Evolutionary conservation across 192 early-diverging fungal genomes (phyloP), one percentile per base, ranked within the genome.

Genomic region (Gigaspora rosea): DNA sequence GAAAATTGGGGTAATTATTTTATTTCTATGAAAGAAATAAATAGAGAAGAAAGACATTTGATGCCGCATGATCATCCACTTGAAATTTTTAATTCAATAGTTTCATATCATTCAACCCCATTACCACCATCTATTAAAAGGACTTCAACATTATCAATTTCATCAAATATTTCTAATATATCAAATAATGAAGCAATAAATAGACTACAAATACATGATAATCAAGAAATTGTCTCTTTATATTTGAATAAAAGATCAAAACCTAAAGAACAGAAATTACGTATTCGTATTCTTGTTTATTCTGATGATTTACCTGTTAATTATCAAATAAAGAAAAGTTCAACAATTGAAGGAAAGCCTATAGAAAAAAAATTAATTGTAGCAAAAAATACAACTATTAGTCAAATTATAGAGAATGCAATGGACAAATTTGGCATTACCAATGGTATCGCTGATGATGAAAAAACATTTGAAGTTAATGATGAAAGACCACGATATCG

Each of bases 41-140:
- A 89, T 65, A 84, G 86, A 76, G 86, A 86, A 85, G 11, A 3
- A 47, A 49, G 10, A 48, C 82, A 84, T 13, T 67, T 89, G 10
- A 76, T 76, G 52, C 86, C 88, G 8, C 77, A 83, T 48, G 88
- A 89, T 80, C 86, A 86, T 67, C 83, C 86, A 46, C 78, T 89
- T 67, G 82, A 84, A 10, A 87, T 89, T 27, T 89, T 85, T 62
- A 80, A 89, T 35, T 82, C 88, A 2, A 69, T 89, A 35, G 85
- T 77, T 22, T 78, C 85, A 11, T 83, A 83, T 75, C 66, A 85
- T 27, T 84, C 82, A 2, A 86, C 82, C 12, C 86, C 86, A 20
- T 76, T 89, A 80, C 88, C 88, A 8, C 88, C 88, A 8, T 78
- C 86, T 7, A 81, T 85, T 20, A 82, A 81, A 27, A 86, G 83